A percentile compares a stretch with the other conserved stretches of the same genome.
These are phyloP conservation scores for Claviceps paspali DNA, from an alignment of 2,329 filamentous ascomycete species.

Conservation along the genomic window DNA sequence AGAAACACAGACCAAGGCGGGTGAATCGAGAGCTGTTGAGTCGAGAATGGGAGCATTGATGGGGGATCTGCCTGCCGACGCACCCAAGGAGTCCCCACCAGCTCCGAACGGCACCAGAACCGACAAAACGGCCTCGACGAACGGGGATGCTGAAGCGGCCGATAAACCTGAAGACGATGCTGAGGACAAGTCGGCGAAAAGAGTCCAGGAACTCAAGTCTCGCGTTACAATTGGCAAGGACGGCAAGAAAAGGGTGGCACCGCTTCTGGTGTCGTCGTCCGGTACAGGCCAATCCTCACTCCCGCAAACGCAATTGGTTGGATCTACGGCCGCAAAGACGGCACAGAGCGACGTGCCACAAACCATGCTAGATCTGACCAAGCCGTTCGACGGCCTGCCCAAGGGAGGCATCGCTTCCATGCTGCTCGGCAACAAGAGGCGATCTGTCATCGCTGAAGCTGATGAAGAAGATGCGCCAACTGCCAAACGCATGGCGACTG, in stretches of 20 bases:
- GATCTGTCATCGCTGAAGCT: constrained; percentile 55
- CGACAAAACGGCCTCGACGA: constrained; percentile 22
- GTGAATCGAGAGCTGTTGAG: constrained; percentile 77
- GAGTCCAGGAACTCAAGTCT: constrained; percentile 57
- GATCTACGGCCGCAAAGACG: constrained; percentile 49
- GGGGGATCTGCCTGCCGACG: constrained; percentile 57
- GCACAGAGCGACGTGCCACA: constrained; percentile 59
- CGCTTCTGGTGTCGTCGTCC: constrained; percentile 79
- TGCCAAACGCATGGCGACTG: constrained; percentile 41
- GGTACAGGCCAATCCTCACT: constrained; percentile 76
- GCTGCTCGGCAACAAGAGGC: constrained; percentile 86
- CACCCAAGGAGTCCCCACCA: constrained; percentile 30
- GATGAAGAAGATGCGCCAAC: constrained; percentile 49
- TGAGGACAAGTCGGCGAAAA: constrained; percentile 36
- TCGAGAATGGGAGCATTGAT: constrained; percentile 97
- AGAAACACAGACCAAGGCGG: constrained; percentile 84
- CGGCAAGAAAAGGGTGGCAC: constrained; percentile 89
- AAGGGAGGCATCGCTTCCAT: constrained; percentile 76
- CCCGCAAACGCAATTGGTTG: constrained; percentile 76
- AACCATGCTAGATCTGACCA: constrained; percentile 76
- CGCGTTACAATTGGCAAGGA: constrained; percentile 92
- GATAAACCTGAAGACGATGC: constrained; percentile 27
- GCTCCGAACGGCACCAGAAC: constrained; percentile 38
- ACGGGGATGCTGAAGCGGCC: constrained; percentile 21
- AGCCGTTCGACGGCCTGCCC: constrained; percentile 84